phyloP scores from a whole-genome alignment of 164 flowering plant genomes.

The Umbellularia californica region DNA sequence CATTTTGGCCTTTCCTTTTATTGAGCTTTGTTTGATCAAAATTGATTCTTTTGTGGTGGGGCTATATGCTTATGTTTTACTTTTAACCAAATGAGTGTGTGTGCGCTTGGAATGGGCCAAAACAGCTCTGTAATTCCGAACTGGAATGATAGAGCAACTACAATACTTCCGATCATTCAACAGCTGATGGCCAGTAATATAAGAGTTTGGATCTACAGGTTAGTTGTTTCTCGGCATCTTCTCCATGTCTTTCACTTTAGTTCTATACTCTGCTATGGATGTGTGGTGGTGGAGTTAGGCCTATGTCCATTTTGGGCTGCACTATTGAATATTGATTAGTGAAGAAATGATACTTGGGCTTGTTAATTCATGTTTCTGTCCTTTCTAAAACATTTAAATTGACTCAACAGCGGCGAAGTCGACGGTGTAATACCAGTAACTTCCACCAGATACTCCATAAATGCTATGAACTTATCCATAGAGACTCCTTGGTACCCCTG shows the following conservation, averaged over 20 bases:
- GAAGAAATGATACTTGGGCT: background rate
- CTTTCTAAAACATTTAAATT: background rate
- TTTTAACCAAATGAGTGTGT: background rate
- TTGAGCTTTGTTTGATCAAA: too few species aligned
- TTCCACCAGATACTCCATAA: conserved; percentile 27
- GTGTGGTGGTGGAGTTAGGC: too few species aligned
- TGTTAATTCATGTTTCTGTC: background rate
- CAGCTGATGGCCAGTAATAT: conserved; percentile 29
- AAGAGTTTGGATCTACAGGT: conserved; percentile 41
- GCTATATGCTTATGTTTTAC: background rate
- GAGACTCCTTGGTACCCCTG: conserved; percentile 37
- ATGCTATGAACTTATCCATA: conserved; percentile 17
- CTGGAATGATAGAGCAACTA: conserved; percentile 31
- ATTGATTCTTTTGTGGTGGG: background rate
- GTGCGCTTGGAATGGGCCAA: background rate
- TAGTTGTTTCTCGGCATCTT: background rate
- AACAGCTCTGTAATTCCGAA: background rate
- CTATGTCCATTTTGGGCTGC: too few species aligned
- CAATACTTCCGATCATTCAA: conserved; percentile 27
- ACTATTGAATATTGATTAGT: too few species aligned
- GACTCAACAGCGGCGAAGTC: conserved; percentile 33
- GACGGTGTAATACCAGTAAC: conserved; percentile 34
- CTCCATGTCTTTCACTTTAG: too few species aligned
- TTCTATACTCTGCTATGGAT: too few species aligned
- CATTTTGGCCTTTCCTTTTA: conserved; percentile 5